Evolutionary conservation across 2,329 filamentous ascomycete species (phyloP).

Genomic region (Venturia pyrina): DNA sequence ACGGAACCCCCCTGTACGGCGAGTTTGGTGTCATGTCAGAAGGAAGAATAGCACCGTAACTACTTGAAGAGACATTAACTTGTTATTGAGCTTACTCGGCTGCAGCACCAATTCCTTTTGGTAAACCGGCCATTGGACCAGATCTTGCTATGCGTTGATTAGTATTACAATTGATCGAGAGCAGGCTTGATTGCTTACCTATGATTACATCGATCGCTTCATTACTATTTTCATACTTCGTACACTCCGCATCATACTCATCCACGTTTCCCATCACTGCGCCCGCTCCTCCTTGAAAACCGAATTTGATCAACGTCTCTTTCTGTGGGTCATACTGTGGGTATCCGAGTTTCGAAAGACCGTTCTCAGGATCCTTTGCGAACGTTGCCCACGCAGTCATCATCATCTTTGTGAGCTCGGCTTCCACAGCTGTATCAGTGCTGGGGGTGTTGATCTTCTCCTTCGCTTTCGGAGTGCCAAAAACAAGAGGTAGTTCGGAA

Average conservation of each 20-base stretch:
- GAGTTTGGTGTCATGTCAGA: too few relatives aligned
- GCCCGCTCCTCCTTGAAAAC: neutral
- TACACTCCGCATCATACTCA: slow-evolving; percentile 3
- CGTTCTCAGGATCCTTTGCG: slow-evolving; percentile 13
- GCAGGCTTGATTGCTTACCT: neutral
- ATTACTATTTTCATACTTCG: slow-evolving; percentile 4
- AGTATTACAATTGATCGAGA: neutral
- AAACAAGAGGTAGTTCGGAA: slow-evolving; percentile 9
- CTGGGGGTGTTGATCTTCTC: slow-evolving; percentile 1
- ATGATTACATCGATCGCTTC: slow-evolving; percentile 7
- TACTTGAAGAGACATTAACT: neutral
- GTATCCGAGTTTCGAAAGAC: slow-evolving; percentile 8
- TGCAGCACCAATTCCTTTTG: neutral
- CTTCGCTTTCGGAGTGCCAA: slow-evolving; percentile 8
- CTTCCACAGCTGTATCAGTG: neutral
- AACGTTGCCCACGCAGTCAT: slow-evolving; percentile 11
- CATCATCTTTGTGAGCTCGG: neutral
- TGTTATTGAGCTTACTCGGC: neutral
- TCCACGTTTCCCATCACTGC: neutral
- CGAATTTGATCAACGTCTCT: slow-evolving; percentile 8
- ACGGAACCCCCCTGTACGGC: too few relatives aligned
- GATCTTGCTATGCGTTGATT: neutral
- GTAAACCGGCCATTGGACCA: neutral
- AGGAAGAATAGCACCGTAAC: too few relatives aligned
- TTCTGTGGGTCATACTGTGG: slow-evolving; percentile 10